Conservation (phyloP, 208 protist species). For the Endotrypanum monterogeii region DNA sequence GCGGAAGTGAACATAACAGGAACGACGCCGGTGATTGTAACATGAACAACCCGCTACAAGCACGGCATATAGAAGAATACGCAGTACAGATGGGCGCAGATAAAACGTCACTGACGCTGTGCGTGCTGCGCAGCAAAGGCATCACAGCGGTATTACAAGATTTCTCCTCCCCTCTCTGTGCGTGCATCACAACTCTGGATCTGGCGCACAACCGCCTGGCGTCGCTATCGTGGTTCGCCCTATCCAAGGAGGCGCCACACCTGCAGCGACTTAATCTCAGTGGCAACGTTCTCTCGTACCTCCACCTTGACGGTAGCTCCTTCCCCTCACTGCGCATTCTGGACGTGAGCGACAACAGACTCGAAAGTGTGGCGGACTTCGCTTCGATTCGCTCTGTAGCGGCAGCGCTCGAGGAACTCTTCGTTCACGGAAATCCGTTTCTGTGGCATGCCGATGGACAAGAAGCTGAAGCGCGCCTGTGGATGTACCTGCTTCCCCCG, state of each 20-base stretch:
- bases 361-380: constrained; percentile 50
- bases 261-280: constrained; percentile 68
- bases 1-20: neutral
- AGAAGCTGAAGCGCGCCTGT: constrained; percentile 25
- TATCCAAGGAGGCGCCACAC: constrained; percentile 46
- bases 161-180: constrained; percentile 29
- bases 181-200: constrained; percentile 49
- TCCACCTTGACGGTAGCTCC: constrained; percentile 30
- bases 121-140: constrained; percentile 38
- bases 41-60: constrained; percentile 25
- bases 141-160: constrained; percentile 48
- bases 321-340: constrained; percentile 46
- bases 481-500: constrained; percentile 16
- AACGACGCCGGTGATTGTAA: neutral
- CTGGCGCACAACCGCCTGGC: constrained; percentile 58
- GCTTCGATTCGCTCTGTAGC: constrained; percentile 28
- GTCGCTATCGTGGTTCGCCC: constrained; percentile 49
- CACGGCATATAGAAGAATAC: constrained; percentile 38
- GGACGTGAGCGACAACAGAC: constrained; percentile 57
- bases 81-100: constrained; percentile 18
- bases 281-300: constrained; percentile 47
- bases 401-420: constrained; percentile 48
- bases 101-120: constrained; percentile 27
- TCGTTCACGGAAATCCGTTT: constrained; percentile 73
- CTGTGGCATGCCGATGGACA: constrained; percentile 28